These are phyloP conservation scores for Arctium minus DNA, from an alignment of 129 eudicot species.

Conservation along the genomic window DNA sequence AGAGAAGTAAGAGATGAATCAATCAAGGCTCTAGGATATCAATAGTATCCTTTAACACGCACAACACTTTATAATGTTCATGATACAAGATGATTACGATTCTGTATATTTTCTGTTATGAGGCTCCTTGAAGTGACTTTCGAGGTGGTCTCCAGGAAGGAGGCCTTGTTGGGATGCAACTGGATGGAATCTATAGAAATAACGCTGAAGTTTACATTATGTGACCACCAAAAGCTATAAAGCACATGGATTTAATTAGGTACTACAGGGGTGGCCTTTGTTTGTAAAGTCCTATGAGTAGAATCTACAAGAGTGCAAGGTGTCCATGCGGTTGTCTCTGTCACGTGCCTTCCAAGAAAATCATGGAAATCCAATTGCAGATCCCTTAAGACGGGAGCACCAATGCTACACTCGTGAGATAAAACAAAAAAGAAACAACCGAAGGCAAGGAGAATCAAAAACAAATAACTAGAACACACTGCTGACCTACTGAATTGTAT, in stretches of 20 bases:
- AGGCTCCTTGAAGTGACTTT: not conserved
- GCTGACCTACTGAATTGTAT: not conserved
- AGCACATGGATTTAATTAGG: not conserved
- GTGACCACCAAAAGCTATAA: not conserved
- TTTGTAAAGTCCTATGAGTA: not conserved
- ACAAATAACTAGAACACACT: not conserved
- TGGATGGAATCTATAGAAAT: not conserved
- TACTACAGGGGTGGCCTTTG: not conserved
- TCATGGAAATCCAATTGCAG: not conserved
- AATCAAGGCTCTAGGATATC: not conserved
- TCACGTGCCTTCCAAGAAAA: not conserved
- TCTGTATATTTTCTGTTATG: not conserved
- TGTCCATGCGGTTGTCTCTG: not conserved
- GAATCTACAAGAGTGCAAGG: not conserved
- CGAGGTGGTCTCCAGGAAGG: not conserved
- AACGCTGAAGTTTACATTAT: not conserved
- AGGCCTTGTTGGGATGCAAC: not conserved
- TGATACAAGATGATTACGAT: not conserved
- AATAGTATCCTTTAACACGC: not conserved
- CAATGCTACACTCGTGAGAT: not conserved
- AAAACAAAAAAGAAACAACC: not conserved
- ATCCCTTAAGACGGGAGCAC: not conserved
- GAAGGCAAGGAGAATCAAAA: not conserved
- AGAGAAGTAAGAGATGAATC: not conserved
- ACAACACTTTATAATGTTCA: not conserved